Percentiles rank a stretch among this genome's conserved stretches.
Evolutionary conservation across 306 rosid species (phyloP).

Genomic region (Gleditsia sinensis): DNA sequence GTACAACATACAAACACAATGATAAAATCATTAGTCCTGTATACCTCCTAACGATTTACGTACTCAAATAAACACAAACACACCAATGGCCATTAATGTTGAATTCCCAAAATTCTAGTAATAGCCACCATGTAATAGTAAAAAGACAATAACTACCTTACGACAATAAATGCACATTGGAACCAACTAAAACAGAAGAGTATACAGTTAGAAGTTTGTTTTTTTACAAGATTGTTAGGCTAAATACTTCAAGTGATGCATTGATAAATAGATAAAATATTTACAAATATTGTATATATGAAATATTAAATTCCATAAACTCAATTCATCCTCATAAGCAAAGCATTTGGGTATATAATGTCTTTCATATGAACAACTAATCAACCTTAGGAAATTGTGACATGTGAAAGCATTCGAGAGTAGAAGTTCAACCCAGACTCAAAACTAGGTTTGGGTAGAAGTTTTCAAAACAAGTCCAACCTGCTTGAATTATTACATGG

Average conservation of each 20-base stretch:
- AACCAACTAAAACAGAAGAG: too few species aligned
- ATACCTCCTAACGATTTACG: slow-evolving; percentile 12
- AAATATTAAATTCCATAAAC: too few species aligned
- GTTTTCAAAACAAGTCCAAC: slow-evolving; percentile 10
- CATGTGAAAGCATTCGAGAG: slow-evolving; percentile 5
- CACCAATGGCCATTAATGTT: slow-evolving; percentile 59
- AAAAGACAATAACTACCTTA: too few species aligned
- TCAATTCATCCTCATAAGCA: background rate
- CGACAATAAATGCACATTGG: too few species aligned
- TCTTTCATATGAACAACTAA: background rate
- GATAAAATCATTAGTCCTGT: slow-evolving; percentile 25
- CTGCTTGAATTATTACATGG: slow-evolving; percentile 12
- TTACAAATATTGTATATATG: slow-evolving; percentile 4
- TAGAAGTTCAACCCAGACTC: slow-evolving; percentile 6
- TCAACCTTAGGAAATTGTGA: slow-evolving; percentile 13
- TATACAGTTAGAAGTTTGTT: too few species aligned
- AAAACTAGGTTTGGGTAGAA: background rate
- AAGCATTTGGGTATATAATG: background rate
- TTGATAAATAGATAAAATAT: slow-evolving; percentile 18
- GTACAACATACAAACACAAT: slow-evolving; percentile 19
- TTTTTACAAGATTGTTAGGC: too few species aligned
- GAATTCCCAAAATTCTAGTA: slow-evolving; percentile 62
- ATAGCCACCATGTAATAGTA: slow-evolving; percentile 63
- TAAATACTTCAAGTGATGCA: background rate
- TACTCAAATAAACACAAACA: slow-evolving; percentile 54